These are phyloP conservation scores for Leccinum olivaceopallidum DNA, from an alignment of 768 basidiomycete species.

Conservation along the genomic window DNA sequence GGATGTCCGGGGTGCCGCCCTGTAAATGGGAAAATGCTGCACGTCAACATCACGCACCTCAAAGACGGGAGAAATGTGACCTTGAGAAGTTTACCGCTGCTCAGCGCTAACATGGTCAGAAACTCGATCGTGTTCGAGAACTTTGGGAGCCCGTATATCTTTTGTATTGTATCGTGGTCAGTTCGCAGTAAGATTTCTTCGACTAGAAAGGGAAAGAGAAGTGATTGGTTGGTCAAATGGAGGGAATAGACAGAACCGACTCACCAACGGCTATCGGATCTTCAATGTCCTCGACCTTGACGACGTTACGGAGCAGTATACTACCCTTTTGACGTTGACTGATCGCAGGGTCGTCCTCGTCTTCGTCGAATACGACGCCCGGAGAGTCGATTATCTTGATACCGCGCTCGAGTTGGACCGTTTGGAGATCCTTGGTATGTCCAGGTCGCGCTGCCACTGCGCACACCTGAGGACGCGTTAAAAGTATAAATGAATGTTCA, in stretches of 20 bases:
- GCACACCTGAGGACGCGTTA: slow-evolving; percentile 61
- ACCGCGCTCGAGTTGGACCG: slow-evolving; percentile 88
- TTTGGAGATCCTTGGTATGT: slow-evolving; percentile 91
- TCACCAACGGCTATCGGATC: slow-evolving; percentile 88
- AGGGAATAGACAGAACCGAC: slow-evolving; percentile 23
- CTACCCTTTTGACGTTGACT: slow-evolving; percentile 51
- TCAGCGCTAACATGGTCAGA: slow-evolving; percentile 85
- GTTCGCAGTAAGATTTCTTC: slow-evolving; percentile 85
- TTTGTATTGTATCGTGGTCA: slow-evolving; percentile 64
- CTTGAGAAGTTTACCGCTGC: slow-evolving; percentile 81
- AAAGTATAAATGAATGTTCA: neutral
- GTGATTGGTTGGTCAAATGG: neutral
- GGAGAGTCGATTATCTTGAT: slow-evolving; percentile 94
- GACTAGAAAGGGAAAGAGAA: slow-evolving; percentile 44
- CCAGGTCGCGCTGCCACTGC: slow-evolving; percentile 94
- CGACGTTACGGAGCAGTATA: slow-evolving; percentile 81
- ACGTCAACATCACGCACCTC: neutral
- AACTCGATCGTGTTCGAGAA: slow-evolving; percentile 78
- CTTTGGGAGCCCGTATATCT: slow-evolving; percentile 82
- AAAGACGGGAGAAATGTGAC: slow-evolving; percentile 35
- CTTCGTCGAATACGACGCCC: slow-evolving; percentile 94
- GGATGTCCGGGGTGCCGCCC: slow-evolving; percentile 91
- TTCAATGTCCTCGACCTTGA: slow-evolving; percentile 87
- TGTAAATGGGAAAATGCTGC: slow-evolving; percentile 25
- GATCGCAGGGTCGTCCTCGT: slow-evolving; percentile 49